Evolutionary conservation across 2,329 filamentous ascomycete genomes (phyloP), one percentile per base, ranked within the genome.

Genomic region (Neonectria magnoliae): DNA sequence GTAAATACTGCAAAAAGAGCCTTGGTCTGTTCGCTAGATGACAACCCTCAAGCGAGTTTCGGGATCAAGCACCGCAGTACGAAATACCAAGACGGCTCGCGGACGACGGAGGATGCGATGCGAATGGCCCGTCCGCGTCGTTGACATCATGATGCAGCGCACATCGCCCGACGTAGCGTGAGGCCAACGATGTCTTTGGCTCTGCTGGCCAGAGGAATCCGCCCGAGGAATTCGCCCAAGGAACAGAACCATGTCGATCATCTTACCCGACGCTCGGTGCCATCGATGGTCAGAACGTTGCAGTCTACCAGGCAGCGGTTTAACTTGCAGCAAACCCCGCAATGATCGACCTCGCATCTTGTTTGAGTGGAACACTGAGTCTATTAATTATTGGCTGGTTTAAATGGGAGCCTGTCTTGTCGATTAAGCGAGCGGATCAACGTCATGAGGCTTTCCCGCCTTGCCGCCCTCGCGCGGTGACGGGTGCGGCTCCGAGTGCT

Each of bases 61-160:
- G 8, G 3, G 16, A 27, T 13, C 18, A 31, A 31, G 25, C 18
- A 25, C 27, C 5, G 38, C 27, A 25, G 18, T 51, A 25, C 22
- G 22, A 25, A 25, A 25, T 25, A 51, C 27, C 47, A 51, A 51
- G 47, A 27, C 45, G 27, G 45, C 45, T 18, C 25, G 9, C 45
- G 25, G 45, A 50, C 31, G 25, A 50, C 11, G 42, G 4, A 22
- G 20, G 20, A 22, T 7, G 18, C 18, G 14, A 50, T 5, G 45
- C 45, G 16, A 36, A 14, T 16, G 33, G 33, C 13, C 31, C 31
- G 31, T 36, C 25, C 22, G 27, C 33, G 51, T 54, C 50, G 25
- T 57, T 62, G 59, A 62, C 59, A 62, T 62, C 59, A 62, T 62
- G 27, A 4, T 45, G 59, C 59, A 62, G 45, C 44, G 59, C 51